Evolutionary conservation across 495 filamentous ascomycete genomes (phyloP).

Genomic region (Saxophila tyrrhenica): DNA sequence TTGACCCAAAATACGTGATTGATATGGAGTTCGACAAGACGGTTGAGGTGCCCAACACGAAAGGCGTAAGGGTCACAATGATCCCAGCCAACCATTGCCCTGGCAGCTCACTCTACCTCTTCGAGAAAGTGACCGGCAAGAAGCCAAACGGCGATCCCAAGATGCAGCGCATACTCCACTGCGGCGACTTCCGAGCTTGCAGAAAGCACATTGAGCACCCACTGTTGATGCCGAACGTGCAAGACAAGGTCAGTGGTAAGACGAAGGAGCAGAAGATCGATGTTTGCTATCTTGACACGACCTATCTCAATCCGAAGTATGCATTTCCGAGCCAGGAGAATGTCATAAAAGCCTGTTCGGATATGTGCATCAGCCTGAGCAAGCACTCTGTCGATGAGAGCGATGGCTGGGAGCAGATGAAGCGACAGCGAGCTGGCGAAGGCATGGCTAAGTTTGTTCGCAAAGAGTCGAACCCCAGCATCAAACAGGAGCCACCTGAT

Average conservation of each 20-base stretch:
- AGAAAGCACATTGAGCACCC: constrained; percentile 78
- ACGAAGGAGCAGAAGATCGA: constrained; percentile 76
- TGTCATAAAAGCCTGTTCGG: constrained; percentile 76
- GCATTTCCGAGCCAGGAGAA: constrained; percentile 81
- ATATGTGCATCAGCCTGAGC: constrained; percentile 68
- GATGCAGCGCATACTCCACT: constrained; percentile 75
- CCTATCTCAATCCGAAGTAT: constrained; percentile 91
- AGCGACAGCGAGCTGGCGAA: constrained; percentile 37
- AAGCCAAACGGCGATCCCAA: constrained; percentile 39
- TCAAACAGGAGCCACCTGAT: constrained; percentile 24
- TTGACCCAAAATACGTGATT: constrained; percentile 75
- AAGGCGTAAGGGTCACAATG: constrained; percentile 80
- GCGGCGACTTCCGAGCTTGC: constrained; percentile 90
- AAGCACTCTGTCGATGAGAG: constrained; percentile 42
- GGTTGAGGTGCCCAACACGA: constrained; percentile 64
- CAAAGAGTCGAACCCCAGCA: constrained; percentile 25
- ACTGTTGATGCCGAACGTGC: constrained; percentile 59
- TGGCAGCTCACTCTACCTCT: constrained; percentile 85
- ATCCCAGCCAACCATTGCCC: constrained; percentile 96
- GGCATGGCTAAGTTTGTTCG: constrained; percentile 55
- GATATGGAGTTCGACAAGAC: constrained; percentile 78
- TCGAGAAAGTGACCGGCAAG: constrained; percentile 62
- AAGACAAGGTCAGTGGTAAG: constrained; percentile 57
- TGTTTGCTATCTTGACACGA: constrained; percentile 92
- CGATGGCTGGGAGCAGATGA: constrained; percentile 41